Evolutionary conservation across 106 monocot species (phyloP).

Genomic region (Allium sativum): DNA sequence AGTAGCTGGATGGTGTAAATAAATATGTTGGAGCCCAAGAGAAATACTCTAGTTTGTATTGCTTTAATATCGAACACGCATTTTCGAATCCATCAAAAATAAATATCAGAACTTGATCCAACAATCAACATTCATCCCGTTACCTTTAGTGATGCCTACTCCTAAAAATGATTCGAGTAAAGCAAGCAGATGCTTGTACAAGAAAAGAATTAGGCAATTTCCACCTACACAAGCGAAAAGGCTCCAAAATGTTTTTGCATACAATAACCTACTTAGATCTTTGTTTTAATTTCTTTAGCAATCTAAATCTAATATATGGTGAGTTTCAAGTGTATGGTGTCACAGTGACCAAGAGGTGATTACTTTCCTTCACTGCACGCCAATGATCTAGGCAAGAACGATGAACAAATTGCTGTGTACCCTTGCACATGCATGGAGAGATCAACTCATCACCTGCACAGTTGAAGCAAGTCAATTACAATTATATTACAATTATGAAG

Average conservation of each 20-base stretch:
- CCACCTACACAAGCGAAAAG: neutral
- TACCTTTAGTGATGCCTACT: too few species aligned
- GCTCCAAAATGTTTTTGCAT: neutral
- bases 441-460: slow-evolving; percentile 80
- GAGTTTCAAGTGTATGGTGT: too few species aligned
- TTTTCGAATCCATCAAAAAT: too few species aligned
- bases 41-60: too few species aligned
- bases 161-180: neutral
- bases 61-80: too few species aligned
- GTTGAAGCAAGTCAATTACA: neutral
- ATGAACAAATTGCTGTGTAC: slow-evolving; percentile 97
- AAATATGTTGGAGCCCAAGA: neutral
- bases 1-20: neutral
- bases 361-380: slow-evolving; percentile 79
- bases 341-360: neutral
- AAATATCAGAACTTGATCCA: too few species aligned
- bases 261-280: neutral
- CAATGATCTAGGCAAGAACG: slow-evolving; percentile 98
- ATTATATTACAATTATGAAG: neutral
- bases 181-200: neutral
- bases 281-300: neutral
- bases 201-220: neutral
- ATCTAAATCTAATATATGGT: too few species aligned
- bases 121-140: too few species aligned
- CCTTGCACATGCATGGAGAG: slow-evolving; percentile 99